Evolutionary conservation across 2,329 filamentous ascomycete genomes (phyloP), one percentile per base, ranked within the genome.

Genomic region (Botryotinia convoluta): DNA sequence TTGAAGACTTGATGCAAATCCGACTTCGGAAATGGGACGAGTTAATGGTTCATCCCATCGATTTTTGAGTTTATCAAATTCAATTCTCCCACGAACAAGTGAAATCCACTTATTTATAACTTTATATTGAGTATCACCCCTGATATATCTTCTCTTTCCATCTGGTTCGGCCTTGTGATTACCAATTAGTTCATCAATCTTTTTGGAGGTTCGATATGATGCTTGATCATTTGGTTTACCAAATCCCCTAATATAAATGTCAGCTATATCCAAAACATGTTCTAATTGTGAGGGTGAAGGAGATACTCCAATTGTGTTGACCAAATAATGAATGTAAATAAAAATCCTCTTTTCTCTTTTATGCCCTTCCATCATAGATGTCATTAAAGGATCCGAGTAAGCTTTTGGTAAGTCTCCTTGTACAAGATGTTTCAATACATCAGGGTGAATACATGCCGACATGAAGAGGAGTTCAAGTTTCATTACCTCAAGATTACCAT

Each of bases 291-390:
- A 8, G 5, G 42, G 62, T 22, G 62, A 44, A 3, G 62, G 62
- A 9, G 62, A 35, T 48, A 42, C 5, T 29, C 62, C 62, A 20
- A 29, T 18, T 44, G 10, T n/a, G n/a, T 65, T 29, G 22, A 39
- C 44, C 22, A 65, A 44, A 48, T 65, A 65, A 44, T 65, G 62
- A 8, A 65, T 65, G 9, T 65, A 48, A 29, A 65, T 65, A 18
- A 65, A 65, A 48, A 44, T 39, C 44, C 62, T 44, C 39, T 65
- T 65, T 12, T 20, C 37, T 29, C 10, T 65, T 3, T 29, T 65
- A 44, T 45, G 18, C 7, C 35, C 35, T 16, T 29, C 37, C 20
- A 29, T 65, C 22, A 51, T 51, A 14, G 48, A 51, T n/a, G 9
- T 5, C 48, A 54, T n/a, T n/a, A 14, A 54, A 14, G 48, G 48